Percentiles rank a stretch among this genome's conserved stretches.
Conservation (phyloP, 108 stramenopile species). For the Nitzschia inconspicua region DNA sequence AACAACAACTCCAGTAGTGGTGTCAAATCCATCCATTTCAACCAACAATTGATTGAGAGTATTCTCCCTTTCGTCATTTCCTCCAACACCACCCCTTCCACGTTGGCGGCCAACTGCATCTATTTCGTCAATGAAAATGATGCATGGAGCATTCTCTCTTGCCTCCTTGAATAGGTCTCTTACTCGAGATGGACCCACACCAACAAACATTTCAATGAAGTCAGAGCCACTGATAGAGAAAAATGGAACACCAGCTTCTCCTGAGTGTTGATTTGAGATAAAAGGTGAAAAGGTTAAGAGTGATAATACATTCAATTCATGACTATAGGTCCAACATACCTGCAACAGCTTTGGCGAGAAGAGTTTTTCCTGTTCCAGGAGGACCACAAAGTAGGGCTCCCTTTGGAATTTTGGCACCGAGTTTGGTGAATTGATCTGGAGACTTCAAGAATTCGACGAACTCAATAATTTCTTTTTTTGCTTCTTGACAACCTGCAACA, state of each 20-base stretch:
- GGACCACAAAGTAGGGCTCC: constrained; percentile 90
- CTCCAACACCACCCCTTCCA: constrained; percentile 71
- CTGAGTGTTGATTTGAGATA: no score
- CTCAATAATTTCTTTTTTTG: constrained; percentile 94
- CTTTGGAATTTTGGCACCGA: constrained; percentile 94
- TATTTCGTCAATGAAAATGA: constrained; percentile 99
- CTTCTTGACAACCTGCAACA: constrained; percentile 95
- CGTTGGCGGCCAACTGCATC: constrained; percentile 92
- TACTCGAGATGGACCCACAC: constrained; percentile 94
- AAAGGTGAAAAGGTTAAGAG: no score
- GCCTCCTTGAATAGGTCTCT: constrained; percentile 93
- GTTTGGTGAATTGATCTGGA: constrained; percentile 69
- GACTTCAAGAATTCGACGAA: constrained; percentile 93
- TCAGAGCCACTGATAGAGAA: constrained; percentile 90
- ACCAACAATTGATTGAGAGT: constrained; percentile 94
- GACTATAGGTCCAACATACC: no score
- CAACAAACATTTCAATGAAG: constrained; percentile 94
- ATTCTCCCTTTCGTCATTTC: constrained; percentile 89
- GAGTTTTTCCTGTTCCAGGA: constrained; percentile 96
- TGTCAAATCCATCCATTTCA: constrained; percentile 90
- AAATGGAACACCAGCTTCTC: constrained; percentile 97
- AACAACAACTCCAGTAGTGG: constrained; percentile 80
- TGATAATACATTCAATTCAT: no score
- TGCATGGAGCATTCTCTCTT: constrained; percentile 89
- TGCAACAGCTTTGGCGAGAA: constrained; percentile 96